These are phyloP conservation scores for Pythium oligandrum DNA, from an alignment of 352 stramenopile genomes.

Conservation along the genomic window DNA sequence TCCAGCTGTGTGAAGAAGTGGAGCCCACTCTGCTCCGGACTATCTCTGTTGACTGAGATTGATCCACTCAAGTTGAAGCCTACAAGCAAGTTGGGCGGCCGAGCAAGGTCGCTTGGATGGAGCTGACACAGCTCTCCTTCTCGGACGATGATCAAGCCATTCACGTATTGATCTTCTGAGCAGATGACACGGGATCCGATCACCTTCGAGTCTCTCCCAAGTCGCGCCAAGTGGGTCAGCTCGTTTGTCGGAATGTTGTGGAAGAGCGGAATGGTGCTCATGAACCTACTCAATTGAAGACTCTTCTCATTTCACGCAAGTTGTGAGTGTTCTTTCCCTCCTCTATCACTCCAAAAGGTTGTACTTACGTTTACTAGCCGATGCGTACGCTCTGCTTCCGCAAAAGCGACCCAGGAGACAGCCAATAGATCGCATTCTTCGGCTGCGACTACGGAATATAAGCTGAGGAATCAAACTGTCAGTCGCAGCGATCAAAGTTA, in stretches of 20 bases:
- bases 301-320: slow-evolving; percentile 4
- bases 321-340: no score
- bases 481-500: background rate
- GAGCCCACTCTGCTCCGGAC: slow-evolving; percentile 17
- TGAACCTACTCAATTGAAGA: slow-evolving; percentile 25
- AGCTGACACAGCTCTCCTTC: slow-evolving; percentile 50
- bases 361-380: slow-evolving; percentile 8
- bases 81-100: slow-evolving; percentile 39
- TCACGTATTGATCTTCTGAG: slow-evolving; percentile 46
- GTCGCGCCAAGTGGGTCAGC: slow-evolving; percentile 11
- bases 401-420: slow-evolving; percentile 12
- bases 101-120: slow-evolving; percentile 26
- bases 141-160: slow-evolving; percentile 45
- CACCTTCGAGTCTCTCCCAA: slow-evolving; percentile 36
- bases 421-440: slow-evolving; percentile 22
- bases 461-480: slow-evolving; percentile 5
- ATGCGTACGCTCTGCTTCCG: slow-evolving; percentile 15
- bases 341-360: no score
- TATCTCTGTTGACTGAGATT: slow-evolving; percentile 19
- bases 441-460: slow-evolving; percentile 19
- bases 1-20: slow-evolving; percentile 63
- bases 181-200: slow-evolving; percentile 49
- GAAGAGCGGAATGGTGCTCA: slow-evolving; percentile 38
- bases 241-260: slow-evolving; percentile 23
- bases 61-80: slow-evolving; percentile 46